These are phyloP conservation scores for Pezicula carpinea DNA, from an alignment of 2,329 filamentous ascomycete genomes.

Conservation along the genomic window DNA sequence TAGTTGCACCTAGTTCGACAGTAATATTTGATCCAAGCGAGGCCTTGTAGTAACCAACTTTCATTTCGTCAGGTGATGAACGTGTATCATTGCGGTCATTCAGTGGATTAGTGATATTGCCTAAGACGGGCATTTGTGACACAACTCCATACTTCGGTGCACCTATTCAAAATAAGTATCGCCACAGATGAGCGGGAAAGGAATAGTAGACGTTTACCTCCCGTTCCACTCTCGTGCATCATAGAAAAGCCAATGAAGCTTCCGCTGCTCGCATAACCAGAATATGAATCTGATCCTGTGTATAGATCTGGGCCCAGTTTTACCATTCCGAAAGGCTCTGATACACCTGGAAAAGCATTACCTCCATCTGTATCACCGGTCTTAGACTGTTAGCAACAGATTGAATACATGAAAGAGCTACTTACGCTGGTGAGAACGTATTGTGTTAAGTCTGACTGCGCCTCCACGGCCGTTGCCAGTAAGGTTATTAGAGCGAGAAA, in stretches of 20 bases:
- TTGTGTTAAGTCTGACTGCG: conserved; percentile 13
- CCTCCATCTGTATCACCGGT: conserved; percentile 12
- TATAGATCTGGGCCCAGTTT: conserved; percentile 29
- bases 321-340: conserved; percentile 13
- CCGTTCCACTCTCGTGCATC: conserved; percentile 63
- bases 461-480: conserved; percentile 1
- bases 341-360: conserved; percentile 13
- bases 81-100: conserved; percentile 49
- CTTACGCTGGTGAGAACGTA: conserved; percentile 16
- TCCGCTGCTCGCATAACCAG: conserved; percentile 44
- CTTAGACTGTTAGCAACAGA: conserved; percentile 2
- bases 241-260: conserved; percentile 56
- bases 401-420: background rate
- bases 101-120: conserved; percentile 47
- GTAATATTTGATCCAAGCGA: conserved; percentile 48
- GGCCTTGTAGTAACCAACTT: conserved; percentile 58
- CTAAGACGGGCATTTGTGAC: conserved; percentile 50
- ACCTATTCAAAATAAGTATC: conserved; percentile 30
- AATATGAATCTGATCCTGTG: conserved; percentile 44
- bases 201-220: conserved; percentile 22
- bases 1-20: conserved; percentile 52
- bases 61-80: conserved; percentile 42
- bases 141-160: conserved; percentile 66
- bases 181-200: background rate
- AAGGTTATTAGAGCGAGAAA: background rate